These are phyloP conservation scores for Vanrija sp. DNA, from an alignment of 1,284 basidiomycete genomes.

Conservation along the genomic window DNA sequence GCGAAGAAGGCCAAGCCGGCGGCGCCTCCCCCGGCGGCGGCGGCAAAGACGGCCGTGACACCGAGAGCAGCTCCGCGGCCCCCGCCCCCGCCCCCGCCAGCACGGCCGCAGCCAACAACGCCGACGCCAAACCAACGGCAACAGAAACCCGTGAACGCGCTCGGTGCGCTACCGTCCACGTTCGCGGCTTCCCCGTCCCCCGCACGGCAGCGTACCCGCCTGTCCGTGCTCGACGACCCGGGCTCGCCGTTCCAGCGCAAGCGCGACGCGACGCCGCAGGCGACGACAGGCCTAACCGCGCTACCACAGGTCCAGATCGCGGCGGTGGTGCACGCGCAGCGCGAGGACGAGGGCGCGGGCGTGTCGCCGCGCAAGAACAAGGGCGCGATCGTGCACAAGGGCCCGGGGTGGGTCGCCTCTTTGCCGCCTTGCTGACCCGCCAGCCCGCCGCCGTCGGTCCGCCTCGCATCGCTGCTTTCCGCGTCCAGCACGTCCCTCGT, in stretches of 20 bases:
- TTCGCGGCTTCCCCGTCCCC: neutral
- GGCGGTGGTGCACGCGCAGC: slow-evolving; percentile 1
- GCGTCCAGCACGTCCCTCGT: slow-evolving; percentile 25
- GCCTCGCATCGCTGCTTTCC: slow-evolving; percentile 18
- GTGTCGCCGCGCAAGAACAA: slow-evolving; percentile 37
- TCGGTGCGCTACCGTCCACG: neutral
- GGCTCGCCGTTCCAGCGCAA: slow-evolving; percentile 3
- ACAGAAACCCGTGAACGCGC: neutral
- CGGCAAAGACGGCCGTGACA: neutral
- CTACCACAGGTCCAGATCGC: slow-evolving; percentile 4
- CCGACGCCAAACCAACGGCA: neutral
- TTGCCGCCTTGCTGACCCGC: neutral
- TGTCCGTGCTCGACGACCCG: neutral
- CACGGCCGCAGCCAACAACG: neutral
- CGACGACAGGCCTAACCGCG: neutral
- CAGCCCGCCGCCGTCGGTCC: slow-evolving; percentile 17
- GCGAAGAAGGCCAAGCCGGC: slow-evolving; percentile 19
- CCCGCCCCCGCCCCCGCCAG: neutral
- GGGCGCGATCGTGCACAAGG: slow-evolving; percentile 25
- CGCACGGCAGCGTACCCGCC: neutral
- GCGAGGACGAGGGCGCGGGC: slow-evolving; percentile 33
- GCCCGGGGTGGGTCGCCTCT: slow-evolving; percentile 22
- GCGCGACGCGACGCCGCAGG: neutral
- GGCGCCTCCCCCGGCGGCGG: neutral
- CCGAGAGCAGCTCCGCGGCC: neutral